phyloP scores from a whole-genome alignment of 352 stramenopile genomes.

The Phytophthora europaea region DNA sequence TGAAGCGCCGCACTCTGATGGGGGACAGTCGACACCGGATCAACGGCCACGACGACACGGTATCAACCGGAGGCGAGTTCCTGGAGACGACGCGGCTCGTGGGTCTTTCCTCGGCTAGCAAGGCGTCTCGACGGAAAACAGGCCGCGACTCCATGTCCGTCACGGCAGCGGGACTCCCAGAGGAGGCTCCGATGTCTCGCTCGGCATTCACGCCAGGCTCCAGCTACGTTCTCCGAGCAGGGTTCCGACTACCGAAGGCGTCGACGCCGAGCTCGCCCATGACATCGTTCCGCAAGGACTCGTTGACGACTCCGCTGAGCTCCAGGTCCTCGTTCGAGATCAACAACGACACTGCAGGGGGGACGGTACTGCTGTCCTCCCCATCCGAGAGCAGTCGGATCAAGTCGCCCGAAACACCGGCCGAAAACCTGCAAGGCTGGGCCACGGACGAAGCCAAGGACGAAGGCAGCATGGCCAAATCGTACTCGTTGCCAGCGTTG shows the following conservation, averaged over 20 bases:
- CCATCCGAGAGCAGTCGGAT: constrained; percentile 27
- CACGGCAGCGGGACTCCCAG: constrained; percentile 36
- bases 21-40: constrained; percentile 27
- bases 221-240: constrained; percentile 61
- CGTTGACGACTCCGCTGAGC: constrained; percentile 29
- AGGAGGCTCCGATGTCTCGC: constrained; percentile 40
- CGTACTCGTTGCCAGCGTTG: constrained; percentile 59
- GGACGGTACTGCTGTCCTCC: constrained; percentile 14
- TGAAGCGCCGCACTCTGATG: constrained; percentile 75
- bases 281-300: constrained; percentile 32
- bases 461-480: constrained; percentile 52
- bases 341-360: constrained; percentile 23
- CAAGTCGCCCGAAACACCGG: constrained; percentile 31
- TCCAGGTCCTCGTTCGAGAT: constrained; percentile 37
- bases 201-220: constrained; percentile 50
- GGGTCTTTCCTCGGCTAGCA: constrained; percentile 21
- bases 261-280: constrained; percentile 42
- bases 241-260: constrained; percentile 66
- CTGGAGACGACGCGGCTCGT: constrained; percentile 63
- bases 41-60: constrained; percentile 33
- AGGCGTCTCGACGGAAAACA: constrained; percentile 39
- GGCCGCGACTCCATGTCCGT: constrained; percentile 40
- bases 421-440: constrained; percentile 49
- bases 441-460: constrained; percentile 38
- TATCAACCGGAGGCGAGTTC: constrained; percentile 42